Percentiles rank a stretch among this genome's conserved stretches.
These are phyloP conservation scores for Phlebopus sp. DNA, from an alignment of 1,284 basidiomycete species.

Conservation along the genomic window DNA sequence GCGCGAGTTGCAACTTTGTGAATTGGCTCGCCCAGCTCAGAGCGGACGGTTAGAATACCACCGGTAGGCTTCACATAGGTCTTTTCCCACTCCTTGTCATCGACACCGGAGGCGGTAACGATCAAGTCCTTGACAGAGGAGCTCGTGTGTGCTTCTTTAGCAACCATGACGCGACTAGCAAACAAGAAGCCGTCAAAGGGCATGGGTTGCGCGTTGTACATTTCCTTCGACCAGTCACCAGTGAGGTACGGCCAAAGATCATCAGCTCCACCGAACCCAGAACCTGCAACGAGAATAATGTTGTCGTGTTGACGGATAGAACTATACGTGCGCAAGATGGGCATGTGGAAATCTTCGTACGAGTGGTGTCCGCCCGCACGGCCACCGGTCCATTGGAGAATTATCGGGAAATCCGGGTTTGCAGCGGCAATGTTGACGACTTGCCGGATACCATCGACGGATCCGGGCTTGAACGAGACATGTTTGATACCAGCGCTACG, in stretches of 20 bases:
- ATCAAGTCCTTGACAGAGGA: constrained; percentile 96
- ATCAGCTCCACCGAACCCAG: constrained; percentile 93
- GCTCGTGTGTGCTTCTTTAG: constrained; percentile 95
- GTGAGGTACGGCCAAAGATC: constrained; percentile 97
- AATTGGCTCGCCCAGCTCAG: constrained; percentile 97
- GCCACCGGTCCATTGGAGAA: constrained; percentile 98
- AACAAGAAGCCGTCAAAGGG: constrained; percentile 98
- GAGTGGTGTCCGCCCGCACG: constrained; percentile 99
- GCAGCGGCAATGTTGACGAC: constrained; percentile 94
- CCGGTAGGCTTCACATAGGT: constrained; percentile 95
- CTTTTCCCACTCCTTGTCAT: constrained; percentile 90
- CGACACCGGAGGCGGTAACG: constrained; percentile 90
- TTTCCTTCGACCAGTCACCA: constrained; percentile 89
- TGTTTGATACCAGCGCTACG: constrained; percentile 86
- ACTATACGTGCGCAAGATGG: constrained; percentile 87
- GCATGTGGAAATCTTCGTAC: constrained; percentile 98
- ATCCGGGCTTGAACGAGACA: constrained; percentile 96
- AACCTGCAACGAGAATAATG: constrained; percentile 91
- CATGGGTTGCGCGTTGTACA: constrained; percentile 92
- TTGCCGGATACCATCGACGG: constrained; percentile 94
- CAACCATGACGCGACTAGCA: constrained; percentile 96
- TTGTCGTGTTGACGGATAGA: constrained; percentile 88
- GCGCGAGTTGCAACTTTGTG: constrained; percentile 98
- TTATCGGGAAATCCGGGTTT: constrained; percentile 97
- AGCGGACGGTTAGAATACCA: constrained; percentile 94